Conservation (phyloP, 2,329 filamentous ascomycete species). For the Diaporthe nobilis region DNA sequence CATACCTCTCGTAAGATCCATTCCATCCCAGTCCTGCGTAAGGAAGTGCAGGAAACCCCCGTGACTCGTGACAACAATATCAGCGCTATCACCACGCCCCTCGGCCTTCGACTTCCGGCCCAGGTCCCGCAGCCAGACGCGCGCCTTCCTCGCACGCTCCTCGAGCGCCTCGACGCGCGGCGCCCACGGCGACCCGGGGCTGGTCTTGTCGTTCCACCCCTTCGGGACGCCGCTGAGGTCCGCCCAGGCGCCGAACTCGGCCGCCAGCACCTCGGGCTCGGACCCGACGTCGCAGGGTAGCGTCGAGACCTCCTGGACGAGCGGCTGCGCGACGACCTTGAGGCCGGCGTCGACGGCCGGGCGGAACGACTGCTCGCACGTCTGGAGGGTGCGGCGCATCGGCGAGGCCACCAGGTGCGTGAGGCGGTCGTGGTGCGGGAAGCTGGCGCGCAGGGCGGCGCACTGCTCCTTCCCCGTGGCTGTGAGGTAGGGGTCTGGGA, state of each 20-base stretch:
- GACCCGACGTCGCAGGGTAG: conserved; percentile 84
- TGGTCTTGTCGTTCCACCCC: conserved; percentile 80
- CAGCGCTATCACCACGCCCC: conserved; percentile 54
- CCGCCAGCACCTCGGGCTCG: conserved; percentile 64
- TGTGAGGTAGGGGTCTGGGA: conserved; percentile 86
- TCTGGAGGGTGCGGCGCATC: conserved; percentile 85
- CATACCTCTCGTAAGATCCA: conserved; percentile 58
- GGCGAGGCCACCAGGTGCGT: conserved; percentile 84
- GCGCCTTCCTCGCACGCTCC: conserved; percentile 71
- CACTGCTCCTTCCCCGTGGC: conserved; percentile 84
- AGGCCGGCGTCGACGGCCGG: conserved; percentile 60
- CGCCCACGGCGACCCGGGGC: conserved; percentile 58
- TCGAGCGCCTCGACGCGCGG: conserved; percentile 68
- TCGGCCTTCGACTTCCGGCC: conserved; percentile 50
- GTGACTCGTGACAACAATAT: conserved; percentile 85
- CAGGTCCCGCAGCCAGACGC: conserved; percentile 69
- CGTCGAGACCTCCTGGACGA: conserved; percentile 83
- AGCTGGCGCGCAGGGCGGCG: conserved; percentile 69
- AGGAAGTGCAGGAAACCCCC: conserved; percentile 89
- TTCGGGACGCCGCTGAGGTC: conserved; percentile 74
- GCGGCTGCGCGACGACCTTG: conserved; percentile 77
- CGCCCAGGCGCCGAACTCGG: conserved; percentile 73
- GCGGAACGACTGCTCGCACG: conserved; percentile 78
- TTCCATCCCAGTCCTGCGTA: conserved; percentile 83
- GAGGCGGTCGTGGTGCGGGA: conserved; percentile 75